Conservation (phyloP, 305 asterid species). For the Fraxinus xanthoxyloides region DNA sequence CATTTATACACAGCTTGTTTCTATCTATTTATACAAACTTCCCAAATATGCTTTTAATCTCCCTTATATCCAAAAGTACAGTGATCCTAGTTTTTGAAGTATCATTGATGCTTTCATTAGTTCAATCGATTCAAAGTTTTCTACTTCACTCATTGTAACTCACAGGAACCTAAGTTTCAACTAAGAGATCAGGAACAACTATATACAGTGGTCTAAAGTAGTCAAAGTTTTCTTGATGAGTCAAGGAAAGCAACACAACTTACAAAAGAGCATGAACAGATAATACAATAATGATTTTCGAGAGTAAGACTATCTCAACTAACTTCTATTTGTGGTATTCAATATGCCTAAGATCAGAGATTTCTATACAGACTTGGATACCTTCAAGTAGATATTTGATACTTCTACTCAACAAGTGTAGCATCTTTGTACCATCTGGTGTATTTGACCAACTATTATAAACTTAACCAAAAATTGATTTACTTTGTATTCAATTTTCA, state of each 20-base stretch:
- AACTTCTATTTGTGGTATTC: not conserved
- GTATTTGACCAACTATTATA: not conserved
- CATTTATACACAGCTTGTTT: not conserved
- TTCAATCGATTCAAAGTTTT: not conserved
- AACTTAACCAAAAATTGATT: not conserved
- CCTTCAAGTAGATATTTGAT: not conserved
- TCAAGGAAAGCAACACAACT: not conserved
- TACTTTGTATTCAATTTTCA: not conserved
- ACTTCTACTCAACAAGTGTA: not conserved
- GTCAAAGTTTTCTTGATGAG: not conserved
- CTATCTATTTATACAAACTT: not conserved
- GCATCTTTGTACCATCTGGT: not conserved
- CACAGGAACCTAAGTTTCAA: not conserved
- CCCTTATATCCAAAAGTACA: not conserved
- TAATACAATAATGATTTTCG: not conserved
- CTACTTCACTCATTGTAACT: not conserved
- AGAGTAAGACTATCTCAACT: not conserved
- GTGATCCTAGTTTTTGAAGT: not conserved
- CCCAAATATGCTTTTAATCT: not conserved
- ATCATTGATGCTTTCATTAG: not conserved
- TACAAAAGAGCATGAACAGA: not conserved
- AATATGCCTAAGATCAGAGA: not conserved
- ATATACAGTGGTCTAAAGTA: not conserved
- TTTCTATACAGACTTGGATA: not conserved
- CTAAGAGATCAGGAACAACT: not conserved